Conservation (phyloP, 257 asterid genomes). For the Rehmannia glutinosa region DNA sequence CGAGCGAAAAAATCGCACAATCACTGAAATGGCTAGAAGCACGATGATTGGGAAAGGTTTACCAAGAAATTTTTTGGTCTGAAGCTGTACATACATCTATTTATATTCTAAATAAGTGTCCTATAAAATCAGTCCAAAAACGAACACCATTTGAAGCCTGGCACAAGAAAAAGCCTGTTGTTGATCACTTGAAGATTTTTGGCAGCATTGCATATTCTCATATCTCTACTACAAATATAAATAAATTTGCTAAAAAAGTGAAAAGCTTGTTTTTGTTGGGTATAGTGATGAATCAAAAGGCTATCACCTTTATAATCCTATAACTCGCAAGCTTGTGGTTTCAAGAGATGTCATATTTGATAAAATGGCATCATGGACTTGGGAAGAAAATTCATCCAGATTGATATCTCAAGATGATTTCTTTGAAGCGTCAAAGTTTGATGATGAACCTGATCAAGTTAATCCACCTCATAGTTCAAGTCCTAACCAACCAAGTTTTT, state of each 20-base stretch:
- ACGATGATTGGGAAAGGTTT: conserved; percentile 1
- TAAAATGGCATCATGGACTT: no score
- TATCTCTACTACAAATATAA: neutral
- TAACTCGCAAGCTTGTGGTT: neutral
- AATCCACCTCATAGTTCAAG: no score
- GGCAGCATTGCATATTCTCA: neutral
- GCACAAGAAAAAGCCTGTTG: neutral
- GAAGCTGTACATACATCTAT: neutral
- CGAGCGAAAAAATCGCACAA: conserved; percentile 12
- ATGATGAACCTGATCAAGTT: no score
- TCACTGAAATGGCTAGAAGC: conserved; percentile 9
- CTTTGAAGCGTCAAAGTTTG: no score
- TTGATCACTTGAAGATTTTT: conserved; percentile 6
- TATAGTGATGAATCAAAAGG: neutral
- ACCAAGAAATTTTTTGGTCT: neutral
- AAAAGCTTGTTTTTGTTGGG: neutral
- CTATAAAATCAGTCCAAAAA: neutral
- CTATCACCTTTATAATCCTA: neutral
- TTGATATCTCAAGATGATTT: no score
- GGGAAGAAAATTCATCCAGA: no score
- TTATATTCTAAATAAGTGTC: conserved; percentile 7
- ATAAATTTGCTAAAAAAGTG: neutral
- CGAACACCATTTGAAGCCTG: conserved; percentile 7
- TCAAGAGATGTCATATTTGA: neutral
- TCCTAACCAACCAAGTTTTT: no score